Evolutionary conservation across 768 basidiomycete genomes (phyloP).

Genomic region (Lactarius psammicola): DNA sequence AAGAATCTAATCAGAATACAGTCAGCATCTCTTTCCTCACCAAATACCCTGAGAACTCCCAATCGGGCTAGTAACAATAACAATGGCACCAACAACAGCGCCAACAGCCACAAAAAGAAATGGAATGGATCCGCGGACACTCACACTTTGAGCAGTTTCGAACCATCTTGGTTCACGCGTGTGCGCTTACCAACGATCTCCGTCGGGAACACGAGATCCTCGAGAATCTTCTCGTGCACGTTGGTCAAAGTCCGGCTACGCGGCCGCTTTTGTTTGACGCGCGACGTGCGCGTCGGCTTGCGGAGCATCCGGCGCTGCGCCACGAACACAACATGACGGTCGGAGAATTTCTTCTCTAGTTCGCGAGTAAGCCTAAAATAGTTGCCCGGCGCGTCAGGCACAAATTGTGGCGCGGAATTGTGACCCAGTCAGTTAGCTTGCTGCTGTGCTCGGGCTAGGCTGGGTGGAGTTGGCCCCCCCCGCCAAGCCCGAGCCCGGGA

Average conservation of each 20-base stretch:
- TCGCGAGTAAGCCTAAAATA: conserved; percentile 85
- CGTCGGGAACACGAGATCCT: conserved; percentile 98
- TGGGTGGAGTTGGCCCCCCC: background rate
- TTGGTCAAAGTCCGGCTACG: conserved; percentile 94
- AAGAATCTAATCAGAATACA: conserved; percentile 62
- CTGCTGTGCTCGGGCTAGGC: background rate
- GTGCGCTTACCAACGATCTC: conserved; percentile 99
- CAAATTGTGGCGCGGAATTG: background rate
- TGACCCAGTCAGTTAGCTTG: background rate
- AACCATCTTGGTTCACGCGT: conserved; percentile 88
- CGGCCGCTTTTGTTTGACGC: conserved; percentile 94
- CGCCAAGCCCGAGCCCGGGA: background rate
- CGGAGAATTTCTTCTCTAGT: conserved; percentile 99
- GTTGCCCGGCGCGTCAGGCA: background rate
- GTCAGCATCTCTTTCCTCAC: conserved; percentile 9
- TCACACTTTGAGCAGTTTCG: conserved; percentile 96
- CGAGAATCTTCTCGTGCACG: conserved; percentile 97
- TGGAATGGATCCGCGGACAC: conserved; percentile 39
- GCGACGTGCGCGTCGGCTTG: conserved; percentile 93
- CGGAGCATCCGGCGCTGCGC: conserved; percentile 98
- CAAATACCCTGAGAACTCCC: conserved; percentile 5
- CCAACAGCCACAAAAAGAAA: conserved; percentile 16
- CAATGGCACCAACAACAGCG: background rate
- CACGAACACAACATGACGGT: conserved; percentile 98
- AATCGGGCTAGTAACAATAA: conserved; percentile 9